Conservation (phyloP, 352 stramenopile genomes). For the Pythium aphanidermatum region DNA sequence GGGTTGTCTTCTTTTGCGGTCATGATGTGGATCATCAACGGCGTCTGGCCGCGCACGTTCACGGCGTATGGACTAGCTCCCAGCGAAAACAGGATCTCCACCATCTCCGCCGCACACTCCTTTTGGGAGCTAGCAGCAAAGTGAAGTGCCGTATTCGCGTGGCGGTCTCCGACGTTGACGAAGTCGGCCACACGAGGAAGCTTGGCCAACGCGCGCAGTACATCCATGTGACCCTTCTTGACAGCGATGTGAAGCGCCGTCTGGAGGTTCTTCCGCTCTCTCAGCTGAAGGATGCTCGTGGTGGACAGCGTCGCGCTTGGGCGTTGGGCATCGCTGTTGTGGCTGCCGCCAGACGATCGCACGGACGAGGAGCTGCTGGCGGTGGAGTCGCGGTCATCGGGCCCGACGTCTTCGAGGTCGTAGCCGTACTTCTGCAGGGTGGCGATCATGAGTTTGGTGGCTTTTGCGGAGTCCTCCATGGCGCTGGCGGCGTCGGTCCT, state of each 20-base stretch:
- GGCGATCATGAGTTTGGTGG: constrained; percentile 61
- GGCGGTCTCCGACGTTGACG: constrained; percentile 69
- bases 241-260: constrained; percentile 79
- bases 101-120: constrained; percentile 51
- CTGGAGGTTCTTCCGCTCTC: constrained; percentile 81
- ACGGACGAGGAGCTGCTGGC: constrained; percentile 20
- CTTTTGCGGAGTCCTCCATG: constrained; percentile 41
- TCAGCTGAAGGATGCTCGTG: constrained; percentile 65
- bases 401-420: constrained; percentile 39
- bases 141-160: constrained; percentile 78
- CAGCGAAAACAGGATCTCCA: constrained; percentile 60
- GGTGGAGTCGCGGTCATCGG: constrained; percentile 15
- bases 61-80: constrained; percentile 53
- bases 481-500: neutral
- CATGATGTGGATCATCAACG: constrained; percentile 80
- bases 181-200: constrained; percentile 63
- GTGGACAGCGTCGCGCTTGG: constrained; percentile 23
- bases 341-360: constrained; percentile 17
- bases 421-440: constrained; percentile 85
- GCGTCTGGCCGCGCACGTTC: constrained; percentile 80
- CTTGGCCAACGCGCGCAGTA: constrained; percentile 71
- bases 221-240: constrained; percentile 79
- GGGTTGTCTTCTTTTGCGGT: constrained; percentile 57
- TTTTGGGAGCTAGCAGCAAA: constrained; percentile 65
- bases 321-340: constrained; percentile 11